Percentiles rank a stretch among this genome's conserved stretches.
phyloP scores from a whole-genome alignment of 129 eudicot genomes.

The Helianthus annuus region DNA sequence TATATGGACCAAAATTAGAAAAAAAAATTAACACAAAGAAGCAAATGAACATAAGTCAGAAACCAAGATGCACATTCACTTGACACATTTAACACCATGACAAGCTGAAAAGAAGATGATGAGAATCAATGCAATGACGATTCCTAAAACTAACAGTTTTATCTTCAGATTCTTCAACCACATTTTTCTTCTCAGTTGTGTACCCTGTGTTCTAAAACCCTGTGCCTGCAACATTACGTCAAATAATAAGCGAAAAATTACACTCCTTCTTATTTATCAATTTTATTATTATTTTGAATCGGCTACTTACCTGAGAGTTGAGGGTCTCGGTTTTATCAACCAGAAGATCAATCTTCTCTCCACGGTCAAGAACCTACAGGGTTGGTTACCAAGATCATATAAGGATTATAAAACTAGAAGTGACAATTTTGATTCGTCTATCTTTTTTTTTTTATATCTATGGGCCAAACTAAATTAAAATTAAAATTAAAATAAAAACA shows the following conservation, averaged over 20 bases:
- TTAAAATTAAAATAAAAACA: too few species aligned
- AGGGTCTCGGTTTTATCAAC: slow-evolving; percentile 95
- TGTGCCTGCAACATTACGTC: slow-evolving; percentile 58
- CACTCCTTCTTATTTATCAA: neutral
- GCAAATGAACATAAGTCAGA: slow-evolving; percentile 2
- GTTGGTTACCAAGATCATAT: too few species aligned
- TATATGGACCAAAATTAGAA: slow-evolving; percentile 1
- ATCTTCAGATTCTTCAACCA: slow-evolving; percentile 97
- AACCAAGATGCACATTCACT: slow-evolving; percentile 34
- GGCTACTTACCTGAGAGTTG: slow-evolving; percentile 73
- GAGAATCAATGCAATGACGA: slow-evolving; percentile 71
- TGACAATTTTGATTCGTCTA: too few species aligned
- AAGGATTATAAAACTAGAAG: too few species aligned
- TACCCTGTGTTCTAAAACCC: slow-evolving; percentile 94
- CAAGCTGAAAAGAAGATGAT: slow-evolving; percentile 70
- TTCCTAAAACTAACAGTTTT: slow-evolving; percentile 77
- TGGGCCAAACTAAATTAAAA: too few species aligned
- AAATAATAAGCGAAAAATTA: neutral
- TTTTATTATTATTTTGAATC: slow-evolving; percentile 2
- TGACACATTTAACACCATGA: slow-evolving; percentile 63
- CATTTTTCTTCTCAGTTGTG: slow-evolving; percentile 93
- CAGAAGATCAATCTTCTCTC: slow-evolving; percentile 92
- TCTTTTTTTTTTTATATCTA: neutral
- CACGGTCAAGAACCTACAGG: slow-evolving; percentile 95
- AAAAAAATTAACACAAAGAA: slow-evolving; percentile 12